Conservation (phyloP, 2,329 filamentous ascomycete genomes). For the Zasmidium citrigriseum region DNA sequence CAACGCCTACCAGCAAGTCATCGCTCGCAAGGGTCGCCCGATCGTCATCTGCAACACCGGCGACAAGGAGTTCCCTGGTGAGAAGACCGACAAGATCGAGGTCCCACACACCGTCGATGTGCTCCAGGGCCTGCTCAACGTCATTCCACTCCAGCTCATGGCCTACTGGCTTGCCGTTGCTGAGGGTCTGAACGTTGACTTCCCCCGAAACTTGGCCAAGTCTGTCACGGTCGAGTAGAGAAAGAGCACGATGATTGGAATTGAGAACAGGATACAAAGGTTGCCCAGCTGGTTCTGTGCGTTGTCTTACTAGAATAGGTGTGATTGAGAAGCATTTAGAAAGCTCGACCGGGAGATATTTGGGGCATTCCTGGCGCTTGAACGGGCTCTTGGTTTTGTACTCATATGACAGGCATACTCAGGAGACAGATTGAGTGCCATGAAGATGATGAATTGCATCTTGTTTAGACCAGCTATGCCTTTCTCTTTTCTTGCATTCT, state of each 20-base stretch:
- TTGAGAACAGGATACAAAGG: not conserved
- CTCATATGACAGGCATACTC: not conserved
- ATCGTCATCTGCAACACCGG: slow-evolving; percentile 96
- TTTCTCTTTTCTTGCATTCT: too few species aligned
- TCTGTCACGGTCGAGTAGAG: slow-evolving; percentile 94
- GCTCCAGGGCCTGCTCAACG: slow-evolving; percentile 95
- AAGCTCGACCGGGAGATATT: not conserved
- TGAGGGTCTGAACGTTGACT: slow-evolving; percentile 96
- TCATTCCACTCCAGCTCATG: slow-evolving; percentile 95
- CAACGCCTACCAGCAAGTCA: slow-evolving; percentile 99
- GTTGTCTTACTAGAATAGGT: not conserved
- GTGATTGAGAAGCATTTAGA: not conserved
- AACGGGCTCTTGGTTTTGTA: not conserved
- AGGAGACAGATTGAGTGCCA: not conserved
- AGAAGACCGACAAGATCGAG: slow-evolving; percentile 94
- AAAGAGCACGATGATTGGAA: not conserved
- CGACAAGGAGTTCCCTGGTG: slow-evolving; percentile 85
- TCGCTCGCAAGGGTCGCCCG: slow-evolving; percentile 90
- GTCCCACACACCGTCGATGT: slow-evolving; percentile 94
- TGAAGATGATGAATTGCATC: not conserved
- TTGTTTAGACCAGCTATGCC: too few species aligned
- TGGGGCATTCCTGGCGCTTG: too few species aligned
- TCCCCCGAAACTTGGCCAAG: slow-evolving; percentile 98
- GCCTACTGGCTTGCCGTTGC: slow-evolving; percentile 98
- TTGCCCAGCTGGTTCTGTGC: not conserved